Evolutionary conservation across 2,329 filamentous ascomycete species (phyloP).

Genomic region (Gremmenia infestans): DNA sequence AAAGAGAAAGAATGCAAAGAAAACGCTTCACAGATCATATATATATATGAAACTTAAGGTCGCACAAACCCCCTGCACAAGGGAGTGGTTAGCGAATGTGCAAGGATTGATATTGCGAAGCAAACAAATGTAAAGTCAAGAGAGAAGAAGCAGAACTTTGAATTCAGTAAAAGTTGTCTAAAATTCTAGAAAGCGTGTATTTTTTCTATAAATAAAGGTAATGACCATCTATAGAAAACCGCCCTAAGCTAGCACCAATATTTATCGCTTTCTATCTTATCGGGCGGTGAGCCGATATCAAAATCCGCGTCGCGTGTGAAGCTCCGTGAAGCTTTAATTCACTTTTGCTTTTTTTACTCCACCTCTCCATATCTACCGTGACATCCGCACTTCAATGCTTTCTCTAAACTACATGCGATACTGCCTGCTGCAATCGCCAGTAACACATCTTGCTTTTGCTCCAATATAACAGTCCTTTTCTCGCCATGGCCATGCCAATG

Average conservation of each 20-base stretch:
- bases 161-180: too few species aligned
- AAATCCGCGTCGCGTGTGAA: constrained; percentile 10
- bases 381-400: constrained; percentile 8
- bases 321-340: constrained; percentile 1
- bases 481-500: constrained; percentile 22
- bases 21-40: too few species aligned
- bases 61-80: too few species aligned
- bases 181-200: too few species aligned
- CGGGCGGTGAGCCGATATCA: constrained; percentile 1
- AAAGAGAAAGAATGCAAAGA: too few species aligned
- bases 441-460: constrained; percentile 7
- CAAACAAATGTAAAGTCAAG: too few species aligned
- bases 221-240: neutral
- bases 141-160: too few species aligned
- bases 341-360: constrained; percentile 4
- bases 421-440: constrained; percentile 1
- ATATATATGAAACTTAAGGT: too few species aligned
- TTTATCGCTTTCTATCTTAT: neutral
- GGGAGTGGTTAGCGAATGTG: too few species aligned
- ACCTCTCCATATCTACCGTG: neutral
- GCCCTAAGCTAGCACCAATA: too few species aligned
- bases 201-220: neutral
- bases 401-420: neutral
- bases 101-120: too few species aligned
- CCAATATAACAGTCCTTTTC: constrained; percentile 2